Evolutionary conservation across 768 basidiomycete genomes (phyloP), one percentile per base, ranked within the genome.

Genomic region (Mycena leptocephala): DNA sequence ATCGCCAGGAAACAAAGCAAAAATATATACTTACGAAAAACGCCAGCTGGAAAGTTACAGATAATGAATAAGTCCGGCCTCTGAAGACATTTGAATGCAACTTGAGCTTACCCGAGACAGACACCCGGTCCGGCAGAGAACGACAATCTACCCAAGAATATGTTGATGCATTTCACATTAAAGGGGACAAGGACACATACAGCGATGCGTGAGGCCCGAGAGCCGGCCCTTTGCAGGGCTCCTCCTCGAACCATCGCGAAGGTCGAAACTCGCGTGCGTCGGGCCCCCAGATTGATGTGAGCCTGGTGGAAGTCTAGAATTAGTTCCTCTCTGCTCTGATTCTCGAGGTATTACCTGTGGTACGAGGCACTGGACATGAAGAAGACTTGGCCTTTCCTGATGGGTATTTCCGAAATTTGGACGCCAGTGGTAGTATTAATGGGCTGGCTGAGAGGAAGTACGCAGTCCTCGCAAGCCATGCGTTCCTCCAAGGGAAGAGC

Each of bases 241-340:
- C 63, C 20, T 37, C 51, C n/a, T 43, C 71, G 18, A 72, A 39
- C 63, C 62, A 72, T 22, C 71, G 39, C 1, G 63, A 66, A 0
- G 71, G 71, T 16, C 73, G 72, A 67, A 81, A 83, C 33, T 79
- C 74, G 10, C 46, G 48, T 8, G 81, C 80, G 43, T 83, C 81
- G 8, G 63, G 0, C 5, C 78, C 78, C 78, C 78, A 77, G 10
- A 79, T 46, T 9, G 76, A 71, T 2, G 30, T 32, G 18, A 76
- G 37, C 51, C 78, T 76, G 22, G 9, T 14, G 18, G 1, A 58
- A n/a, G 18, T 30, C 22, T n/a, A 51, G 43, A 18, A 56, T 9
- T 53, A 71, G 18, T 30, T 18, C 16, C n/a, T 22, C 48, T 39
- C 11, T 37, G 35, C 6, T 37, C 35, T 37, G 13, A 26, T n/a